phyloP scores from a whole-genome alignment of 306 rosid genomes.

The Medicago arabica region DNA sequence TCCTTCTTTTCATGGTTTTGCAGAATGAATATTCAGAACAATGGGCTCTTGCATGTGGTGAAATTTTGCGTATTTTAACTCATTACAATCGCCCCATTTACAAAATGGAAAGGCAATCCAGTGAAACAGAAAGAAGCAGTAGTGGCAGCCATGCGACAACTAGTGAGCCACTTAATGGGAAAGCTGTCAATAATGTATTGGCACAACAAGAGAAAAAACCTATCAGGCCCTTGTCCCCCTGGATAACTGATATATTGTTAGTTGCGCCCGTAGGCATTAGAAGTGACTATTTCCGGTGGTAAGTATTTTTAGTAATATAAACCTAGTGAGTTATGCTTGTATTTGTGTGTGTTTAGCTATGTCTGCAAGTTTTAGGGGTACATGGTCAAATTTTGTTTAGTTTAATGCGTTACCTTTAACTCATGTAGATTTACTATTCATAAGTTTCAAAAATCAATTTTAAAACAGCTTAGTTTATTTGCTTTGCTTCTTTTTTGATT shows the following conservation, averaged over 20 bases:
- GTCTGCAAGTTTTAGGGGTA: not conserved
- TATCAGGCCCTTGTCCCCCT: conserved; percentile 87
- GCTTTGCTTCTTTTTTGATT: not conserved
- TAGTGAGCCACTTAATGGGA: conserved; percentile 64
- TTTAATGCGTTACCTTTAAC: not conserved
- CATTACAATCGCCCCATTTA: conserved; percentile 96
- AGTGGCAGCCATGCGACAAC: conserved; percentile 87
- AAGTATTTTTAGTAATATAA: conserved; percentile 45
- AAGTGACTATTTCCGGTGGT: conserved; percentile 99
- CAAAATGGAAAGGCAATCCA: conserved; percentile 66
- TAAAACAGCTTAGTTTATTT: not conserved
- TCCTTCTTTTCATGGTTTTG: conserved; percentile 29
- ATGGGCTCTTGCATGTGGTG: conserved; percentile 98
- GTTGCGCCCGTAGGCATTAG: conserved; percentile 93
- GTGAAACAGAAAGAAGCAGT: conserved; percentile 81
- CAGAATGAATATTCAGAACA: conserved; percentile 96
- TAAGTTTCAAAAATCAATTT: not conserved
- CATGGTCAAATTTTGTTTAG: not conserved
- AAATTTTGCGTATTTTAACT: conserved; percentile 89
- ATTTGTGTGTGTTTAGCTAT: not conserved
- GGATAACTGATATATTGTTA: conserved; percentile 91
- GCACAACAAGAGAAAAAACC: conserved; percentile 86
- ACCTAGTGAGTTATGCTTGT: not conserved
- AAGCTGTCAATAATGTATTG: conserved; percentile 53
- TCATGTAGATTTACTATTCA: not conserved